Evolutionary conservation across 306 rosid species (phyloP).

Genomic region (Cicer bijugum): DNA sequence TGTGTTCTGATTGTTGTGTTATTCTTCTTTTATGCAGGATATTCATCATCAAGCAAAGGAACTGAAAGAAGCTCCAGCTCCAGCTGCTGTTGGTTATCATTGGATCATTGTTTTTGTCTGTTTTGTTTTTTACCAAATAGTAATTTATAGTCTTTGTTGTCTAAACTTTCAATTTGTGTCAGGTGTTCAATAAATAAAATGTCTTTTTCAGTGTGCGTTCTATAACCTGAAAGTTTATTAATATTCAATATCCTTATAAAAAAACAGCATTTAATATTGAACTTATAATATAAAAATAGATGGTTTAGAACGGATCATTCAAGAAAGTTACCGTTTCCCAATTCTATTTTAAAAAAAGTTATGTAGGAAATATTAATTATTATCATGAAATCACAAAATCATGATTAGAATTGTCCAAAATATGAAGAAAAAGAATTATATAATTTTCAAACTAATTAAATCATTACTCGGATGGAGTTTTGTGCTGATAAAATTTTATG

Average conservation of each 20-base stretch:
- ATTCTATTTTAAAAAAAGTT: no score
- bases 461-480: no score
- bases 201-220: neutral
- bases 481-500: no score
- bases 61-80: slow-evolving; percentile 58
- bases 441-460: no score
- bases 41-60: slow-evolving; percentile 56
- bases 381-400: no score
- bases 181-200: slow-evolving; percentile 9
- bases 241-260: neutral
- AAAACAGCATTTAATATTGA: no score
- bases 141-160: neutral
- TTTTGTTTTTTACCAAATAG: neutral
- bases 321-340: no score
- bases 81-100: slow-evolving; percentile 56
- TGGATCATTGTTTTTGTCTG: slow-evolving; percentile 29
- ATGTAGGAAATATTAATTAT: no score
- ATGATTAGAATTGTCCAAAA: no score
- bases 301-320: no score
- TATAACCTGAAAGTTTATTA: neutral
- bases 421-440: no score
- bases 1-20: slow-evolving; percentile 1
- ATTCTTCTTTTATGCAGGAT: slow-evolving; percentile 45
- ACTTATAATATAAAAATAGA: no score
- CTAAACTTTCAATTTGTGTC: neutral